Evolutionary conservation across 1,284 basidiomycete genomes (phyloP), one percentile per base, ranked within the genome.

Genomic region (Jaminaea rosea): DNA sequence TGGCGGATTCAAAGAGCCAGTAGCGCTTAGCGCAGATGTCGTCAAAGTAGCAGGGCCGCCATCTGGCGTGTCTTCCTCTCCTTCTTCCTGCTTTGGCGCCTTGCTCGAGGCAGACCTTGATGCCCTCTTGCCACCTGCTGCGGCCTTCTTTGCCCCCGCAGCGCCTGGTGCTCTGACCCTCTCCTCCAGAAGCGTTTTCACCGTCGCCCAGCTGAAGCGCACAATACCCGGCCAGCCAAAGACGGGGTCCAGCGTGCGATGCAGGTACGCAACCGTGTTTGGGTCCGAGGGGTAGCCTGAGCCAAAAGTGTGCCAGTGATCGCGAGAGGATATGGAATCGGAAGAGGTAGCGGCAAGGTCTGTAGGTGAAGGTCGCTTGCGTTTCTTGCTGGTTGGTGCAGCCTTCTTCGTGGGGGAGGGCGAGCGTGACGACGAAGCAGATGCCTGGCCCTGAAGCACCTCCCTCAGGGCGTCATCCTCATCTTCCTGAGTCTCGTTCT

Each of bases 131-230:
- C 23, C 23, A 9, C 13, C 34, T 24, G 7, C 26, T 15, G 29
- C 3, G 2, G 17, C 39, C 17, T 39, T 19, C 8, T 6, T 24
- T 5, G 19, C 15, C 24, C 39, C 32, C 47, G 26, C 13, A 3
- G 11, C 21, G 8, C 27, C n/a, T 15, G 47, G 28, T 27, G 29
- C 68, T 67, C 88, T 83, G 0, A 80, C 88, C 42, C 83, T 77
- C 65, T 88, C 88, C 41, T 94, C 89, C 13, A 98, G 77, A 6
- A 85, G 75, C 1, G 89, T 82, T 70, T 92, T 93, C 56, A 92
- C 83, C 0, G 93, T 96, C 0, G 87, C 84, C 93, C 93, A 98
- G 6, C 88, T 92, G 77, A 98, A 98, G 11, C 94, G 82, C 4
- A 85, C 91, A 42, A 97, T 77, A 10, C 83, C 86, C 0, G 92